Conservation (phyloP, 2,329 filamentous ascomycete species). For the Fonsecaea pedrosoi region DNA sequence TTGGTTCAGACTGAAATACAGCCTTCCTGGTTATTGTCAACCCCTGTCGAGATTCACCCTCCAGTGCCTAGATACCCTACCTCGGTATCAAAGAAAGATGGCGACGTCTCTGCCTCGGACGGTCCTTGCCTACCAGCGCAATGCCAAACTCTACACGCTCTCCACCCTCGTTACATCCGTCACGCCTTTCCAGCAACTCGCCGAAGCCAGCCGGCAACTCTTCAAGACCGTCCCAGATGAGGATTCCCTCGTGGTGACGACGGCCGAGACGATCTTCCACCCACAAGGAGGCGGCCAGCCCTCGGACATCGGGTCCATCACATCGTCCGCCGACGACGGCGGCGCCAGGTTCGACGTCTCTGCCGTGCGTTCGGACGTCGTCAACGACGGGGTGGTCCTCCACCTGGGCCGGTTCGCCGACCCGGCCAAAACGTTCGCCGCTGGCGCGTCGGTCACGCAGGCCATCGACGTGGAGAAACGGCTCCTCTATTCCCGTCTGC, state of each 20-base stretch:
- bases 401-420: slow-evolving; percentile 68
- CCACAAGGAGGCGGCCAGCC: slow-evolving; percentile 78
- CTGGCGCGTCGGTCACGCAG: slow-evolving; percentile 60
- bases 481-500: slow-evolving; percentile 69
- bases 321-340: slow-evolving; percentile 34
- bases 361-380: slow-evolving; percentile 63
- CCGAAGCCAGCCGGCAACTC: slow-evolving; percentile 60
- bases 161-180: slow-evolving; percentile 50
- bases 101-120: slow-evolving; percentile 25
- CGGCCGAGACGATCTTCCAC: slow-evolving; percentile 74
- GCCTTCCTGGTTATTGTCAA: not conserved
- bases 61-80: not conserved
- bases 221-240: slow-evolving; percentile 62
- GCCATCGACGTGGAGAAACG: slow-evolving; percentile 67
- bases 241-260: slow-evolving; percentile 66
- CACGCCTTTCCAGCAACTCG: slow-evolving; percentile 57
- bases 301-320: slow-evolving; percentile 68
- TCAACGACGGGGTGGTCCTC: slow-evolving; percentile 63
- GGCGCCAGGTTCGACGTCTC: slow-evolving; percentile 58
- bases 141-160: slow-evolving; percentile 35
- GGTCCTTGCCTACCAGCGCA: slow-evolving; percentile 29
- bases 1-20: not conserved
- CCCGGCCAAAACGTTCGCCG: slow-evolving; percentile 45
- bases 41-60: not conserved
- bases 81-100: slow-evolving; percentile 18